These are phyloP conservation scores for button mushroom (Agaricus bisporus) DNA, from an alignment of 768 basidiomycete species.

Conservation along the genomic window DNA sequence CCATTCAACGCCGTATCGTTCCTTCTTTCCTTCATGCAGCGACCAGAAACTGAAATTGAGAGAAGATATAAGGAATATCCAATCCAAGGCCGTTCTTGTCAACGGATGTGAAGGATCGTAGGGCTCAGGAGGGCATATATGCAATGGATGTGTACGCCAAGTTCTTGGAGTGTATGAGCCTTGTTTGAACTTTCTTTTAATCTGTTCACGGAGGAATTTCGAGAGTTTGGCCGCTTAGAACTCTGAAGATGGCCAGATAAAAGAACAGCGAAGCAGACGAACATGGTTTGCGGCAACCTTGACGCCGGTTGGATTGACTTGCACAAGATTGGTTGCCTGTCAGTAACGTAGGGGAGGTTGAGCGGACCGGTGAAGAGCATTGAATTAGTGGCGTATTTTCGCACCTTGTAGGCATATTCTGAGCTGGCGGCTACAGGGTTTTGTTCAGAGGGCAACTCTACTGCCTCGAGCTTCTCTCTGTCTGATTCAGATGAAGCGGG, in stretches of 20 bases:
- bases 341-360: background rate
- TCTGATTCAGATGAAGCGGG: background rate
- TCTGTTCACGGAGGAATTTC: conserved; percentile 32
- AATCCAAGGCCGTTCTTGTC: conserved; percentile 60
- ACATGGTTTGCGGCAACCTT: conserved; percentile 64
- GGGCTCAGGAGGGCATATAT: conserved; percentile 66
- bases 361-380: conserved; percentile 3
- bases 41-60: conserved; percentile 93
- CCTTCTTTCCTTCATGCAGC: conserved; percentile 47
- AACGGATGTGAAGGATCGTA: conserved; percentile 46
- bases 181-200: conserved; percentile 46
- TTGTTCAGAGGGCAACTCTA: conserved; percentile 12
- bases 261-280: conserved; percentile 15
- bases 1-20: conserved; percentile 79
- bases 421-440: conserved; percentile 62
- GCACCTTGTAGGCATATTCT: conserved; percentile 51
- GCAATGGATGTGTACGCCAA: conserved; percentile 74
- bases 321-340: conserved; percentile 57
- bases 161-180: conserved; percentile 75
- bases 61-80: conserved; percentile 85
- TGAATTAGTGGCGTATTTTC: conserved; percentile 10
- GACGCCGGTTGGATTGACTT: conserved; percentile 55
- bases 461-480: conserved; percentile 24
- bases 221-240: conserved; percentile 7
- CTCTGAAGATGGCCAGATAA: background rate